phyloP scores from a whole-genome alignment of 2,329 filamentous ascomycete genomes.

The Thielaviopsis populi region DNA sequence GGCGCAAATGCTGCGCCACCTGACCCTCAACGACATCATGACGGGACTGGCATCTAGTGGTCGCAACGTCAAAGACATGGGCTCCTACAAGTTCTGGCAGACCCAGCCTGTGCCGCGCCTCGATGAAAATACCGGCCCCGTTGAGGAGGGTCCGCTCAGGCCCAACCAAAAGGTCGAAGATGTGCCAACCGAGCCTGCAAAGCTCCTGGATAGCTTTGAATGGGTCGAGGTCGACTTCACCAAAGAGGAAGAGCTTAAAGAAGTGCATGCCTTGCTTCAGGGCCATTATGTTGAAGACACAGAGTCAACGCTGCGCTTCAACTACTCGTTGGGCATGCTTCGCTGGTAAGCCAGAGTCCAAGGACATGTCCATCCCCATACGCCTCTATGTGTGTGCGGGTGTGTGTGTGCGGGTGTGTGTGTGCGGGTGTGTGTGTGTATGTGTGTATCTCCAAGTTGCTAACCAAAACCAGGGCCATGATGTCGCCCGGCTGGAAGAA shows the following conservation, averaged over 20 bases:
- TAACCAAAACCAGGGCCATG: slow-evolving; percentile 47
- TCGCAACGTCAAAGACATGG: slow-evolving; percentile 93
- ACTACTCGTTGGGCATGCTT: slow-evolving; percentile 78
- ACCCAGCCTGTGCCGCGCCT: slow-evolving; percentile 92
- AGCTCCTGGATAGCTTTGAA: slow-evolving; percentile 71
- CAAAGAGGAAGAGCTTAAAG: slow-evolving; percentile 62
- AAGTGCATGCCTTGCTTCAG: slow-evolving; percentile 81
- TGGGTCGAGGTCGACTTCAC: slow-evolving; percentile 85
- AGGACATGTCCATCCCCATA: too few relatives aligned
- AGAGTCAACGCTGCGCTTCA: slow-evolving; percentile 94
- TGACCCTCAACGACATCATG: slow-evolving; percentile 57
- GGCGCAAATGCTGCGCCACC: slow-evolving; percentile 41
- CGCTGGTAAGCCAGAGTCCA: slow-evolving; percentile 49
- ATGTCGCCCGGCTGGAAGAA: slow-evolving; percentile 89
- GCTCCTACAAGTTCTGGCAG: slow-evolving; percentile 95
- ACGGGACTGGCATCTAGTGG: slow-evolving; percentile 60
- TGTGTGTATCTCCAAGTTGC: not conserved
- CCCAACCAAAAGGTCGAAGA: slow-evolving; percentile 56
- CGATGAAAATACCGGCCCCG: slow-evolving; percentile 35
- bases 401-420: too few relatives aligned
- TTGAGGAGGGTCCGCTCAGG: slow-evolving; percentile 72
- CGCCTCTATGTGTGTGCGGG: too few relatives aligned
- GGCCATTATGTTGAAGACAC: slow-evolving; percentile 96
- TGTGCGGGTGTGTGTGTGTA: too few relatives aligned
- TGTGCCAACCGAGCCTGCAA: slow-evolving; percentile 60